phyloP scores from a whole-genome alignment of 257 asterid species.

The Ajuga chamaepitys region DNA sequence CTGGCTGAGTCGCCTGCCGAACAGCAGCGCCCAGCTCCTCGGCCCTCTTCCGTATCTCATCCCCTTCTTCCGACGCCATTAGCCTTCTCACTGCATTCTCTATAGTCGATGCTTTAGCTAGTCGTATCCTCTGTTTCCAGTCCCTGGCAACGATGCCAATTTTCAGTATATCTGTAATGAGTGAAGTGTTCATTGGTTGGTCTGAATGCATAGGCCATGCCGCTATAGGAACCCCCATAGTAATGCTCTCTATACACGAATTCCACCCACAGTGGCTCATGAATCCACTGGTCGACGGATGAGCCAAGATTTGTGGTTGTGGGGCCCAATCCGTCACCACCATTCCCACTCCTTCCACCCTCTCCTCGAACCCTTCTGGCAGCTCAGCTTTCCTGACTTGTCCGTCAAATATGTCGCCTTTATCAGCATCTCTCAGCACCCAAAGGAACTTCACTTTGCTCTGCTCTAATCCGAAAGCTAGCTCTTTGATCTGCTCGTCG shows the following conservation, averaged over 20 bases:
- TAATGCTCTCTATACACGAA: slow-evolving; percentile 27
- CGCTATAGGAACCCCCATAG: slow-evolving; percentile 30
- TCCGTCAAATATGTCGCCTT: slow-evolving; percentile 20
- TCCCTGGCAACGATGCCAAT: slow-evolving; percentile 20
- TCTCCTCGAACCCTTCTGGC: slow-evolving; percentile 25
- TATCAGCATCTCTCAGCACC: slow-evolving; percentile 36
- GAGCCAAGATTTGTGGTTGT: slow-evolving; percentile 24
- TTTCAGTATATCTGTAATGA: slow-evolving; percentile 14
- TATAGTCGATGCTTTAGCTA: neutral
- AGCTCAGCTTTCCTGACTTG: slow-evolving; percentile 13
- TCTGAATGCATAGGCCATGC: slow-evolving; percentile 37
- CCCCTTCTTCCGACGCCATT: slow-evolving; percentile 27
- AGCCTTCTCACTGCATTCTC: slow-evolving; percentile 16
- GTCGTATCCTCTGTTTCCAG: slow-evolving; percentile 3
- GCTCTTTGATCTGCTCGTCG: slow-evolving; percentile 22
- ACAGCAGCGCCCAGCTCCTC: slow-evolving; percentile 12
- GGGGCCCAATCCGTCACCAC: slow-evolving; percentile 35
- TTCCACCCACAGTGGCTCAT: slow-evolving; percentile 30
- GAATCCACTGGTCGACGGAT: slow-evolving; percentile 22
- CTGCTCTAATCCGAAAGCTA: slow-evolving; percentile 26
- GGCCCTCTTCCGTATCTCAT: slow-evolving; percentile 13
- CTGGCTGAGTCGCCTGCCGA: slow-evolving; percentile 7
- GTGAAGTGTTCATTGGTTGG: slow-evolving; percentile 16
- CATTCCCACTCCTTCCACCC: slow-evolving; percentile 15
- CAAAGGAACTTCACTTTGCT: slow-evolving; percentile 32